Evolutionary conservation across 2,329 filamentous ascomycete species (phyloP).

Genomic region (Thelonectria rubi): DNA sequence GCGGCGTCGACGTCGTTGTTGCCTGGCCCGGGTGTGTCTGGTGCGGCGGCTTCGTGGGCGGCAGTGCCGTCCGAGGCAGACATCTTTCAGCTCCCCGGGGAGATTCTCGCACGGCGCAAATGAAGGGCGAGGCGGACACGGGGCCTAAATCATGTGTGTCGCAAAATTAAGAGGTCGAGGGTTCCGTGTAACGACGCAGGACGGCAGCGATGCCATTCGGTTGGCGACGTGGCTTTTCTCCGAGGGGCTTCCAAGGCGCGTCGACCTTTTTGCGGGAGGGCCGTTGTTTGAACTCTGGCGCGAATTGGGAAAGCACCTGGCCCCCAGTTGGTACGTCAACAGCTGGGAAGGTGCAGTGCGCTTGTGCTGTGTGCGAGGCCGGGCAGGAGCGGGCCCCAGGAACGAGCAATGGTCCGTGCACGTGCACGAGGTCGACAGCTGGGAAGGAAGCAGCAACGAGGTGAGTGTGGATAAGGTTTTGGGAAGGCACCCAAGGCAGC

Average conservation of each 20-base stretch:
- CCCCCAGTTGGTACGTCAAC: conserved; percentile 28
- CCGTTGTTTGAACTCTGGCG: conserved; percentile 24
- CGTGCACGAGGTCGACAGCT: conserved; percentile 8
- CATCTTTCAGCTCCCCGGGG: conserved; percentile 11
- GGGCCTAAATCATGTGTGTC: conserved; percentile 14
- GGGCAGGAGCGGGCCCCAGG: conserved; percentile 24
- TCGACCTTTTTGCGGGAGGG: not conserved
- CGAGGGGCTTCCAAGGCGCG: conserved; percentile 7
- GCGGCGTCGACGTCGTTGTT: conserved; percentile 33
- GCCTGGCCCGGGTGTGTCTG: conserved; percentile 23
- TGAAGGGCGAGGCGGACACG: not conserved
- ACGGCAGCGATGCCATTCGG: conserved; percentile 31
- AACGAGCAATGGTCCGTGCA: conserved; percentile 31
- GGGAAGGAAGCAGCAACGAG: not conserved
- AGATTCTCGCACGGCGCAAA: conserved; percentile 16
- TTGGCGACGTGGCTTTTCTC: conserved; percentile 18
- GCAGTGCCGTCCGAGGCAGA: conserved; percentile 28
- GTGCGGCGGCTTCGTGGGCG: conserved; percentile 37
- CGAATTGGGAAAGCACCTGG: not conserved
- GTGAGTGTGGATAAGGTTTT: not conserved
- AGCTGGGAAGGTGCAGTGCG: conserved; percentile 5
- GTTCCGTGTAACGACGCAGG: conserved; percentile 10
- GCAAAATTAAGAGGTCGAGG: conserved; percentile 12
- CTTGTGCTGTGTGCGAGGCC: conserved; percentile 12
- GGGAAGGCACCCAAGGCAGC: not conserved